Evolutionary conservation across 2,329 filamentous ascomycete species (phyloP), one percentile per base, ranked within the genome.

Genomic region (Biscogniauxia mediterranea): DNA sequence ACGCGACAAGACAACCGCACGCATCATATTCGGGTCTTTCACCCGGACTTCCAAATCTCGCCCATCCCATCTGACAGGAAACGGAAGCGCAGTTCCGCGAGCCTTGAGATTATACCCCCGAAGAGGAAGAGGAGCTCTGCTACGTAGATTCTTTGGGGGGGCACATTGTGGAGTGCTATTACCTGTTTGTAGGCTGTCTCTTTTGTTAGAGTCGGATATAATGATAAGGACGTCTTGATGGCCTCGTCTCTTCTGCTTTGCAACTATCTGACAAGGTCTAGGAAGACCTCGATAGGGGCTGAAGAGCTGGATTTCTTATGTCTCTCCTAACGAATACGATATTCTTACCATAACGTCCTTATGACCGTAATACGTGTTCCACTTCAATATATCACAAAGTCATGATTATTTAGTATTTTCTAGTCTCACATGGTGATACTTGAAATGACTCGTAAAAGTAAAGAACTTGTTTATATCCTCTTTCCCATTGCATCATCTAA

Each of bases 1-100:
- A 61, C 56, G 3, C 53, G 61, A 13, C 26, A 15, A n/a, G 64
- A 67, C 49, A 66, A 67, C 53, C 49, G 26, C 11, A 63, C 23
- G 5, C 49, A 8, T 19, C 64, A 66, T 28, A 17, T 55, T 13
- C 59, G 54, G 42, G 15, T 28, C 25, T 11, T 2, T 20, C 52
- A 54, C n/a, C 23, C 26, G 20, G 19, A 19, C 5, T 25, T 19
- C 7, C 26, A 20, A n/a, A 21, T n/a, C 15, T 38, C 17, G n/a
- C 25, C 25, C 25, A 17, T 1, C 15, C 11, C n/a, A 38, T 1
- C n/a, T 11, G 15, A 9, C 20, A 23, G 23, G 4, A 19, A 21
- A 6, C 38, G 38, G 11, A 15, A n/a, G 15, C 38, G 38, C 38
- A 46, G 38, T 11, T 46, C 38, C 11, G 4, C 4, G 4, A 46